A percentile compares a stretch with the other conserved stretches of the same genome.
These are phyloP conservation scores for Graphilbum fragrans DNA, from an alignment of 2,329 filamentous ascomycete genomes.

Conservation along the genomic window DNA sequence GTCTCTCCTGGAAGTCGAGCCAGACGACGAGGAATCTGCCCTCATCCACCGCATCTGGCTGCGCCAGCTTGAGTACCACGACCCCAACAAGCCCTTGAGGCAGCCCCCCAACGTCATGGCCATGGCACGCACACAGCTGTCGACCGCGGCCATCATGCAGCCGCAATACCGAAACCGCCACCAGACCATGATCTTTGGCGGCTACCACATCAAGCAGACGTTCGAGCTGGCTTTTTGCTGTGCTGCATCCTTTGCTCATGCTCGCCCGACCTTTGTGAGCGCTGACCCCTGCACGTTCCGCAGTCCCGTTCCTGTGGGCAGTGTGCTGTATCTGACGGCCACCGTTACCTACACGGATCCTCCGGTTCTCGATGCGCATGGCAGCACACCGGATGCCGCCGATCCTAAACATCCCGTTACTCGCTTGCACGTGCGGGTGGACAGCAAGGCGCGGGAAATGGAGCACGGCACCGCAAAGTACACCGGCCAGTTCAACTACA, in stretches of 20 bases:
- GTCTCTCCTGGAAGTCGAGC: slow-evolving; percentile 49
- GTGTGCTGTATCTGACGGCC: slow-evolving; percentile 61
- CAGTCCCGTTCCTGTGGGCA: slow-evolving; percentile 63
- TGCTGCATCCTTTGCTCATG: slow-evolving; percentile 57
- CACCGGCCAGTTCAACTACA: slow-evolving; percentile 68
- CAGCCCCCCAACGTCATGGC: slow-evolving; percentile 34
- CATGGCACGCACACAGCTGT: slow-evolving; percentile 45
- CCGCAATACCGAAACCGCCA: slow-evolving; percentile 43
- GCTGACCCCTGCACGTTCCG: slow-evolving; percentile 65
- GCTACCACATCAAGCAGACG: slow-evolving; percentile 61
- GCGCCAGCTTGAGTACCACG: slow-evolving; percentile 35
- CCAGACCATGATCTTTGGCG: slow-evolving; percentile 70
- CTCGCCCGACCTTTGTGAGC: slow-evolving; percentile 57
- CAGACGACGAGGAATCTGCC: slow-evolving; percentile 58
- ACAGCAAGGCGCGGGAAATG: slow-evolving; percentile 60
- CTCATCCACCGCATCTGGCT: slow-evolving; percentile 66
- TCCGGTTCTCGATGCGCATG: slow-evolving; percentile 28
- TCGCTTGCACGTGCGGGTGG: slow-evolving; percentile 57
- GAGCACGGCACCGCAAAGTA: slow-evolving; percentile 48
- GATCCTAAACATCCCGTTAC: slow-evolving; percentile 18
- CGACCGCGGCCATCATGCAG: slow-evolving; percentile 62
- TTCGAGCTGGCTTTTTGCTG: slow-evolving; percentile 70
- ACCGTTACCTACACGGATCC: slow-evolving; percentile 63
- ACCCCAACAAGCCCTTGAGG: slow-evolving; percentile 18
- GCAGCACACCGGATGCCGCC: slow-evolving; percentile 26